Evolutionary conservation across 768 basidiomycete species (phyloP).

Genomic region (Boletellus sp.): DNA sequence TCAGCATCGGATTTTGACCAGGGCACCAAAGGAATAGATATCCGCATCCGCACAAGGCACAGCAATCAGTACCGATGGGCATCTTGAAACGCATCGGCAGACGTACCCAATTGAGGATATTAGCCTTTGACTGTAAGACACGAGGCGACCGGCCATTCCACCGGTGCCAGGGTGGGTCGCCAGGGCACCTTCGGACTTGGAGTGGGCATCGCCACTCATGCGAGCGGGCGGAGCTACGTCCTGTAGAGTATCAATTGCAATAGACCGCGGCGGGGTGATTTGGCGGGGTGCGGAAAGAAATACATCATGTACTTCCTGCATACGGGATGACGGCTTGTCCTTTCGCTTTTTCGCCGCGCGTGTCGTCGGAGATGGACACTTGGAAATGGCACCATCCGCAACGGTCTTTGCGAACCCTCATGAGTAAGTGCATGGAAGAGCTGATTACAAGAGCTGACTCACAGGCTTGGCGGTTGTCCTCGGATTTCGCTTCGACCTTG

Average conservation of each 20-base stretch:
- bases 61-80: constrained; percentile 22
- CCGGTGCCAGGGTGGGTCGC: constrained; percentile 19
- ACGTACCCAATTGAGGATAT: constrained; percentile 45
- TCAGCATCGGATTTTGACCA: constrained; percentile 17
- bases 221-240: constrained; percentile 17
- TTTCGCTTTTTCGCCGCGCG: constrained; percentile 21
- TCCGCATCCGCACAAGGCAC: constrained; percentile 21
- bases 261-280: constrained; percentile 12
- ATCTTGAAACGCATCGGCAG: constrained; percentile 20
- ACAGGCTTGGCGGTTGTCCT: constrained; percentile 23
- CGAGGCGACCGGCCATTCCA: constrained; percentile 45
- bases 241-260: constrained; percentile 11
- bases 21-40: constrained; percentile 16
- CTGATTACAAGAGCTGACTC: constrained; percentile 15
- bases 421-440: constrained; percentile 14
- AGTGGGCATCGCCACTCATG: constrained; percentile 28
- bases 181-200: constrained; percentile 18
- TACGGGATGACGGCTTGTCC: constrained; percentile 11
- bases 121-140: constrained; percentile 47
- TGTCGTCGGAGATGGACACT: constrained; percentile 9
- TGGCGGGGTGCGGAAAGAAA: constrained; percentile 8
- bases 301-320: constrained; percentile 9
- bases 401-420: constrained; percentile 16
- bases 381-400: constrained; percentile 17
- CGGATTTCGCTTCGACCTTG: constrained; percentile 23